These are phyloP conservation scores for Schizophyllum amplum DNA, from an alignment of 1,284 basidiomycete genomes.

Conservation along the genomic window DNA sequence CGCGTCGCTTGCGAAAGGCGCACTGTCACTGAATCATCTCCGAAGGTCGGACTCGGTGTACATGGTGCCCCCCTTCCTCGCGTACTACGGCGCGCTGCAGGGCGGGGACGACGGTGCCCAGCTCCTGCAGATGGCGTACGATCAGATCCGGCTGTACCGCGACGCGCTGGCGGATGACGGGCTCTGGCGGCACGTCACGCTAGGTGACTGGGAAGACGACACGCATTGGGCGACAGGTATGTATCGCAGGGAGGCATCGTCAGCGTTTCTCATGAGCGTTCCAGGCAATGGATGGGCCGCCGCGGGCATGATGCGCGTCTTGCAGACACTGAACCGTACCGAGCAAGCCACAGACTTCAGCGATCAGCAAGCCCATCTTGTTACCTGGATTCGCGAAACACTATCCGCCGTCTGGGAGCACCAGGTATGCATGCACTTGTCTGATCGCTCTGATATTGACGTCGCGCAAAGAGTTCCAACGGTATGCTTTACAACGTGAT, in stretches of 20 bases:
- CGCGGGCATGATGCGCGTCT: slow-evolving; percentile 57
- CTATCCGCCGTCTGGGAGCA: slow-evolving; percentile 39
- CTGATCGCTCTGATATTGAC: neutral
- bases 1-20: neutral
- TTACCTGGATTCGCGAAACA: slow-evolving; percentile 53
- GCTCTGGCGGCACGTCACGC: slow-evolving; percentile 47
- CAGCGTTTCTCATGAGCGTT: slow-evolving; percentile 1
- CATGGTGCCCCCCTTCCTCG: slow-evolving; percentile 76
- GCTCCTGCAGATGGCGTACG: slow-evolving; percentile 53
- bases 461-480: slow-evolving; percentile 25
- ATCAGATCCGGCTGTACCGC: slow-evolving; percentile 62
- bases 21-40: neutral
- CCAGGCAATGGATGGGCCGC: slow-evolving; percentile 63
- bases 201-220: slow-evolving; percentile 36
- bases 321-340: slow-evolving; percentile 47
- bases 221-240: slow-evolving; percentile 48
- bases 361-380: slow-evolving; percentile 39
- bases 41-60: slow-evolving; percentile 53
- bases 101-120: slow-evolving; percentile 31
- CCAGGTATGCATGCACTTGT: slow-evolving; percentile 27
- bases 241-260: slow-evolving; percentile 3
- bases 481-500: slow-evolving; percentile 48
- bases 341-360: slow-evolving; percentile 28
- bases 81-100: slow-evolving; percentile 55
- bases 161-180: slow-evolving; percentile 35